A percentile compares a stretch with the other conserved stretches of the same genome.
phyloP scores from a whole-genome alignment of 164 flowering plant genomes.

The Annona squamosa region DNA sequence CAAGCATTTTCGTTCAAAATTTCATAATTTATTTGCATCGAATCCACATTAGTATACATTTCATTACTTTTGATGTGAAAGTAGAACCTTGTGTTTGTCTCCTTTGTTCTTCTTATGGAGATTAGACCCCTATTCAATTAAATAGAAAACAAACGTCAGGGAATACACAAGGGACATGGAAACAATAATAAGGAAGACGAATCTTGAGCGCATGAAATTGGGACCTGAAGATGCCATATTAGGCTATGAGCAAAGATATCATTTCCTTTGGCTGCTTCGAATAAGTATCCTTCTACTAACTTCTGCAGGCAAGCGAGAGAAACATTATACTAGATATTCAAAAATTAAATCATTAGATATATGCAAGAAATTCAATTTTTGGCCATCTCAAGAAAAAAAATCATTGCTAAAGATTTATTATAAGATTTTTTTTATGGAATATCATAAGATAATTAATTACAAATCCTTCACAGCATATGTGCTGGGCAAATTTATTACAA shows the following conservation, averaged over 20 bases:
- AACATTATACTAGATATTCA: background rate
- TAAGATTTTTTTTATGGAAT: too few relatives aligned
- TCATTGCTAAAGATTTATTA: too few relatives aligned
- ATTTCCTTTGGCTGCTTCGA: conserved; percentile 88
- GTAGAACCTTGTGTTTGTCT: background rate
- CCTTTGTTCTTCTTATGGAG: background rate
- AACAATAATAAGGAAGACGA: background rate
- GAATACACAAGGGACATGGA: background rate
- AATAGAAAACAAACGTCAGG: background rate
- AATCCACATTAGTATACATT: background rate
- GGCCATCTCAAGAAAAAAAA: too few relatives aligned
- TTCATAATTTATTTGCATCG: background rate
- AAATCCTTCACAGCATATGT: too few relatives aligned
- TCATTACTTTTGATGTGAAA: background rate
- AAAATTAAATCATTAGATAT: too few relatives aligned
- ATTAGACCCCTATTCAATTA: background rate
- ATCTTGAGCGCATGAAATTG: background rate
- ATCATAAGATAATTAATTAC: too few relatives aligned
- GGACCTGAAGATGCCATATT: conserved; percentile 97
- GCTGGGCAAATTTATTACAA: too few relatives aligned
- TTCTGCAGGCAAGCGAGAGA: conserved; percentile 35
- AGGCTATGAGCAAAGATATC: conserved; percentile 92
- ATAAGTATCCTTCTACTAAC: conserved; percentile 93
- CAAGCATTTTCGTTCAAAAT: background rate
- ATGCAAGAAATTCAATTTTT: too few relatives aligned